Evolutionary conservation across 2,329 filamentous ascomycete genomes (phyloP).

Genomic region (Alternaria sp.): DNA sequence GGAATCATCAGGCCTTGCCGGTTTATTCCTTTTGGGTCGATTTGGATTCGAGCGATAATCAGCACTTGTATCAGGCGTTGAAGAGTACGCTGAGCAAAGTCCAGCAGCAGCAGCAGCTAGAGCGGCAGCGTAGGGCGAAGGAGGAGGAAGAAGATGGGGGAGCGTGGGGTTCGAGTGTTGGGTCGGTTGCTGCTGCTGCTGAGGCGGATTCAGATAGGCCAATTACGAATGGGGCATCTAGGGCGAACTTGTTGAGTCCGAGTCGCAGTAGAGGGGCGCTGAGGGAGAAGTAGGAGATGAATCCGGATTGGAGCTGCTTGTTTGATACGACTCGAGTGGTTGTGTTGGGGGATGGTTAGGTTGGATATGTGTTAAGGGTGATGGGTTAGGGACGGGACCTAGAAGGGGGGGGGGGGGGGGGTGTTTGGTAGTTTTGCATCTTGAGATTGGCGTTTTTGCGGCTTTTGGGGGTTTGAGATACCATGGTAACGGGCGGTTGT

Average conservation of each 20-base stretch:
- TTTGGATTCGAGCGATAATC: conserved; percentile 47
- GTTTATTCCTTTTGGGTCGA: conserved; percentile 51
- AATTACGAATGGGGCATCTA: neutral
- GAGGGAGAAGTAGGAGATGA: neutral
- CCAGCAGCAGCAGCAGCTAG: conserved; percentile 17
- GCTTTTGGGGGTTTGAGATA: neutral
- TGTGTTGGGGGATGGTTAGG: too few species aligned
- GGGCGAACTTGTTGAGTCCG: neutral
- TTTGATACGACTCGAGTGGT: neutral
- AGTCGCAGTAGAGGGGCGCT: neutral
- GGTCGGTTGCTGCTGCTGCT: neutral
- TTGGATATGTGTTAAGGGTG: neutral
- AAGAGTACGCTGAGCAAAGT: conserved; percentile 47
- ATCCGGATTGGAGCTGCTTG: too few species aligned
- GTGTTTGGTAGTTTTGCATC: neutral
- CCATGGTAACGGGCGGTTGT: neutral
- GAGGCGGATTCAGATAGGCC: neutral
- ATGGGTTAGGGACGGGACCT: neutral
- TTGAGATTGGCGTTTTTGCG: neutral
- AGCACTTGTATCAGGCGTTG: conserved; percentile 45
- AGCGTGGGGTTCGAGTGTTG: conserved; percentile 24
- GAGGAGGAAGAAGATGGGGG: conserved; percentile 15
- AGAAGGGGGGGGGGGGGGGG: neutral
- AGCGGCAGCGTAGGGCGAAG: conserved; percentile 30
- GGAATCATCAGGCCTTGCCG: conserved; percentile 42